Conservation (phyloP, 495 filamentous ascomycete genomes). For the Tuber indicum region DNA sequence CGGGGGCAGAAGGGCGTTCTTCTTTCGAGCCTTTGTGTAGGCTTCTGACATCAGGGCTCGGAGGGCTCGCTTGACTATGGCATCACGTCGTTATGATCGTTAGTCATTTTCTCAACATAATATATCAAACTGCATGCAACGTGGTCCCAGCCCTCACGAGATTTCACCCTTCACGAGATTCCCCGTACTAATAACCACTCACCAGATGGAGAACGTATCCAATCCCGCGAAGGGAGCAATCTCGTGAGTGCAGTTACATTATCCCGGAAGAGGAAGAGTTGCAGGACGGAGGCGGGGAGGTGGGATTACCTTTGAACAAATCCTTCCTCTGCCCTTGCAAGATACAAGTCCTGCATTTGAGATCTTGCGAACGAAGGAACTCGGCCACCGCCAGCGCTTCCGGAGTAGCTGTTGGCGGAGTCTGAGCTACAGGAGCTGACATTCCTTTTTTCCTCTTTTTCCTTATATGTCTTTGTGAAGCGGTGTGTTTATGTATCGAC, state of each 20-base stretch:
- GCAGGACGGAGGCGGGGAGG: neutral
- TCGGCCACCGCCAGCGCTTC: conserved; percentile 83
- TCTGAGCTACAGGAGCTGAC: conserved; percentile 28
- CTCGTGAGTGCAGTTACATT: neutral
- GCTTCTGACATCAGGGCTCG: conserved; percentile 83
- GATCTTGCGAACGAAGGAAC: conserved; percentile 73
- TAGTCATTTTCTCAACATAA: neutral
- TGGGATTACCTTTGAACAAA: conserved; percentile 77
- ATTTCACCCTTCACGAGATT: neutral
- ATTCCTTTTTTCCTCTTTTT: conserved; percentile 6
- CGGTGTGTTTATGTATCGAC: neutral
- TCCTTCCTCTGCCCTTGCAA: conserved; percentile 95
- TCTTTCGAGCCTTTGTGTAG: conserved; percentile 78
- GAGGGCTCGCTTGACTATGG: conserved; percentile 87
- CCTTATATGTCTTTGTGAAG: neutral
- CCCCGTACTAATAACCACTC: neutral
- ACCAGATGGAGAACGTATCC: conserved; percentile 7
- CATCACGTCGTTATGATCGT: neutral
- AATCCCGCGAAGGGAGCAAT: conserved; percentile 43
- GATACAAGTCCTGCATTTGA: conserved; percentile 89
- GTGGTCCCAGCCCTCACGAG: neutral
- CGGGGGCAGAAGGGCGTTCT: conserved; percentile 81
- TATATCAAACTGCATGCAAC: neutral
- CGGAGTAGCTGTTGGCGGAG: conserved; percentile 47
- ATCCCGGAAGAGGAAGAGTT: neutral